Percentiles rank a stretch among this genome's conserved stretches.
Conservation (phyloP, 2,329 filamentous ascomycete genomes). For the Aurifilum marmelostoma region DNA sequence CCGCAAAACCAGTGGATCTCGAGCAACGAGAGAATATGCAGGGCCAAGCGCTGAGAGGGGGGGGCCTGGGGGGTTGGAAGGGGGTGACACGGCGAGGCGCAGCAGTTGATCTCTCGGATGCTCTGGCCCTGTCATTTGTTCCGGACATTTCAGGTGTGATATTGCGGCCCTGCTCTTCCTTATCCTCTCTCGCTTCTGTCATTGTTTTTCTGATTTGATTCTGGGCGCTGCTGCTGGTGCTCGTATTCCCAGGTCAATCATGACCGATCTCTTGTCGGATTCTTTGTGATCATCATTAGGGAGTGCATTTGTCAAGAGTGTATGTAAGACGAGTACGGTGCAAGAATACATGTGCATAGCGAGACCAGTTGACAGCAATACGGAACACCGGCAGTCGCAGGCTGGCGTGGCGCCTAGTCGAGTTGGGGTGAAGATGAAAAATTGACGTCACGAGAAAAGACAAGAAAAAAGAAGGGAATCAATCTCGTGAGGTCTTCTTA, state of each 20-base stretch:
- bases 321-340: neutral
- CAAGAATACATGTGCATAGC: neutral
- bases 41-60: constrained; percentile 4
- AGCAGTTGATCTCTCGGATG: neutral
- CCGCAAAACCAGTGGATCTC: constrained; percentile 5
- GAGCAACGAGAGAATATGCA: constrained; percentile 8
- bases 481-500: neutral
- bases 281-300: neutral
- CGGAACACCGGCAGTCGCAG: neutral
- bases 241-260: neutral
- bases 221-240: neutral
- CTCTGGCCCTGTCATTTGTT: constrained; percentile 6
- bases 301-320: neutral
- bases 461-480: neutral
- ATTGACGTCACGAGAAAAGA: neutral
- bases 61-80: too few species aligned
- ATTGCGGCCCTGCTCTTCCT: neutral
- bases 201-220: too few species aligned
- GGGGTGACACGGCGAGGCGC: constrained; percentile 7
- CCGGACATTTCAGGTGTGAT: neutral
- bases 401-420: neutral
- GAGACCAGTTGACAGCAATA: neutral
- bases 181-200: neutral
- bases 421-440: neutral
- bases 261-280: neutral